A percentile compares a stretch with the other conserved stretches of the same genome.
Evolutionary conservation across 2,329 filamentous ascomycete genomes (phyloP).

Genomic region (Diaporthe vexans): DNA sequence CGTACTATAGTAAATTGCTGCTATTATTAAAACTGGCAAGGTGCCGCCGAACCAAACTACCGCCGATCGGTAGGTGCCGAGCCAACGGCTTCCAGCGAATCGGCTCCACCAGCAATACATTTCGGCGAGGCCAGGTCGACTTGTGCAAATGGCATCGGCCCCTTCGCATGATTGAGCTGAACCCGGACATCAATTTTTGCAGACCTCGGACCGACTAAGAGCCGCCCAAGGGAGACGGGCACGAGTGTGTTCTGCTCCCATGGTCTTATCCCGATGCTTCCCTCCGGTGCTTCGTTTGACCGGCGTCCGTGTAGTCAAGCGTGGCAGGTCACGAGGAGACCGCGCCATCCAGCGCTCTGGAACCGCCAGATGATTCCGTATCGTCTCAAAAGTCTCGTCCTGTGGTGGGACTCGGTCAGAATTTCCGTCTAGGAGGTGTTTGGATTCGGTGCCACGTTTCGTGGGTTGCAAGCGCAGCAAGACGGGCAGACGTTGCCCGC

Average conservation of each 20-base stretch:
- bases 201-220: background rate
- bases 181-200: background rate
- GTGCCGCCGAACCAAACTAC: background rate
- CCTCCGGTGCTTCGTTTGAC: background rate
- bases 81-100: background rate
- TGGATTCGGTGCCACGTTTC: background rate
- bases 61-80: slow-evolving; percentile 6
- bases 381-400: background rate
- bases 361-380: background rate
- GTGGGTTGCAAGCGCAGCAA: background rate
- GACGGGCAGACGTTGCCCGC: background rate
- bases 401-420: background rate
- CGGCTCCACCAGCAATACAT: background rate
- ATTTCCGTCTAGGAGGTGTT: background rate
- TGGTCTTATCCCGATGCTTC: background rate
- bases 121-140: background rate
- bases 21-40: slow-evolving; percentile 27
- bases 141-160: too few species aligned
- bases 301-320: background rate
- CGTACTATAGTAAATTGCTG: background rate
- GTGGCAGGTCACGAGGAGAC: background rate
- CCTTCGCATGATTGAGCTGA: background rate
- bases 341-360: background rate
- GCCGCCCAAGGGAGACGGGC: background rate
- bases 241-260: background rate